These are phyloP conservation scores for Cnidoscolus chayamansa DNA, from an alignment of 441 rosid species.

Conservation along the genomic window DNA sequence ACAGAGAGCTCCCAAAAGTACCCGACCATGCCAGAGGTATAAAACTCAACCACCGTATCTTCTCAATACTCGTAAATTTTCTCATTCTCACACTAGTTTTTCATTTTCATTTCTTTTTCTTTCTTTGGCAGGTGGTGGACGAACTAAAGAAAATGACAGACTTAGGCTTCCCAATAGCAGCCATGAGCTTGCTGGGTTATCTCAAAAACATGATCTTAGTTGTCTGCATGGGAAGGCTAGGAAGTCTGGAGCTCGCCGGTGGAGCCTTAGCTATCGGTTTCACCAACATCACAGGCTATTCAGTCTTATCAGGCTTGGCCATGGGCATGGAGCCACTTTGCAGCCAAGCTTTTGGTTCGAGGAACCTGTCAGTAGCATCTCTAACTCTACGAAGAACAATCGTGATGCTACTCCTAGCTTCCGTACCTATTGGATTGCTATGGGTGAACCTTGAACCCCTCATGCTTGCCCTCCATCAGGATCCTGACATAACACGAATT, in stretches of 20 bases:
- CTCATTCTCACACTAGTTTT: not conserved
- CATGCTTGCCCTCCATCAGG: constrained; percentile 62
- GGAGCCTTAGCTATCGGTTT: constrained; percentile 87
- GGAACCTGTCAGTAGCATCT: constrained; percentile 44
- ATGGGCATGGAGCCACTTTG: constrained; percentile 88
- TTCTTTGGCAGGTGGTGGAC: constrained; percentile 48
- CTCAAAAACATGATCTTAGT: constrained; percentile 72
- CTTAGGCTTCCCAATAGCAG: constrained; percentile 71
- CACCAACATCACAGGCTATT: constrained; percentile 88
- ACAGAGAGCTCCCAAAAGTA: constrained; percentile 38
- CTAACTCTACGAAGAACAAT: constrained; percentile 57
- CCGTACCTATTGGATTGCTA: constrained; percentile 56
- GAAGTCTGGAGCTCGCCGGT: constrained; percentile 83
- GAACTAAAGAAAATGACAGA: constrained; percentile 63
- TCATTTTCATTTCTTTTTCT: not conserved
- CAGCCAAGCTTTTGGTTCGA: constrained; percentile 82
- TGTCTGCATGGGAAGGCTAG: constrained; percentile 74
- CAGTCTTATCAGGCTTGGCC: constrained; percentile 80
- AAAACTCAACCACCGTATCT: not conserved
- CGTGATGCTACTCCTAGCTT: constrained; percentile 50
- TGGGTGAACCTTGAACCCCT: constrained; percentile 70
- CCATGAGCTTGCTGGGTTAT: constrained; percentile 66
- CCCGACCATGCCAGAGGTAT: constrained; percentile 71
- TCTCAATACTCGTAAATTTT: no score
- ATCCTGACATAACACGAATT: constrained; percentile 52